Conservation (phyloP, 169 alveolate species). For the Cryptosporidium tyzzeri region DNA sequence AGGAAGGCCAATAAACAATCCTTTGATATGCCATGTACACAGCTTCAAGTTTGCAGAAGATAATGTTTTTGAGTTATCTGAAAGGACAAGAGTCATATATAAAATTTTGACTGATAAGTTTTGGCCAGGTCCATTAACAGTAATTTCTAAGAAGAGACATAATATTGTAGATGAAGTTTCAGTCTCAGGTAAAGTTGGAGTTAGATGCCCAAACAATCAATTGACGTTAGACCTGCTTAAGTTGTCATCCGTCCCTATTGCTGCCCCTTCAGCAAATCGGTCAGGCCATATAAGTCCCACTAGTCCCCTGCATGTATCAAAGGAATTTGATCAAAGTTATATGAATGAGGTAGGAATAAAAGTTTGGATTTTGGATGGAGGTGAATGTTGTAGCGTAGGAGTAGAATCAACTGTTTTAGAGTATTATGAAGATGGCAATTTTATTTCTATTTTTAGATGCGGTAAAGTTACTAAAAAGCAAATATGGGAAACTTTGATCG, state of each 20-base stretch:
- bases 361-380: slow-evolving; percentile 92
- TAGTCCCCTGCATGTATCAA: slow-evolving; percentile 90
- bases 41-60: slow-evolving; percentile 85
- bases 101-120: slow-evolving; percentile 83
- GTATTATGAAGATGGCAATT: slow-evolving; percentile 68
- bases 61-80: slow-evolving; percentile 84
- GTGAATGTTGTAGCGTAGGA: slow-evolving; percentile 90
- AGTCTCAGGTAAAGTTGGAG: slow-evolving; percentile 90
- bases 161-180: slow-evolving; percentile 89
- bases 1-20: slow-evolving; percentile 94
- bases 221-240: slow-evolving; percentile 87
- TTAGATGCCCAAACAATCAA: slow-evolving; percentile 90
- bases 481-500: slow-evolving; percentile 79
- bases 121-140: slow-evolving; percentile 97
- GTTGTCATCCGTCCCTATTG: slow-evolving; percentile 88
- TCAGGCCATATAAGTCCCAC: slow-evolving; percentile 97
- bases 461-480: slow-evolving; percentile 74
- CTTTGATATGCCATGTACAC: slow-evolving; percentile 93
- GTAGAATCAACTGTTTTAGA: slow-evolving; percentile 97
- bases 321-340: slow-evolving; percentile 90
- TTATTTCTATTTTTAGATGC: slow-evolving; percentile 27
- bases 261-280: slow-evolving; percentile 97
- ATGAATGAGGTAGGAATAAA: slow-evolving; percentile 72
- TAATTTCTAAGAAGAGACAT: slow-evolving; percentile 89
- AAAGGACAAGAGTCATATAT: slow-evolving; percentile 80